A percentile compares a stretch with the other conserved stretches of the same genome.
Conservation (phyloP, 495 filamentous ascomycete genomes). For the Recurvomyces mirabilis region DNA sequence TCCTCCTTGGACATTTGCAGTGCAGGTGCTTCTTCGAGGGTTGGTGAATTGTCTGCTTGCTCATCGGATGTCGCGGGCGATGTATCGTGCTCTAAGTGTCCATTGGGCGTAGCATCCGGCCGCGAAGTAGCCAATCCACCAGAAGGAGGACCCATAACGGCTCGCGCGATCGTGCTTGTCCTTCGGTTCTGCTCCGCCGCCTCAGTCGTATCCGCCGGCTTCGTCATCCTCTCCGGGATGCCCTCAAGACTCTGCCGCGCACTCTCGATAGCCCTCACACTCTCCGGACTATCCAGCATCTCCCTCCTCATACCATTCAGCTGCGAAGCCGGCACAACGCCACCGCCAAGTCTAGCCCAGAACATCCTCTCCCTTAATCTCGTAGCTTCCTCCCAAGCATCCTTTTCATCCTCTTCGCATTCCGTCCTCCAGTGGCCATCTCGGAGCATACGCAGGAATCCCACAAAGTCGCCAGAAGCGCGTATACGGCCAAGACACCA, state of each 20-base stretch:
- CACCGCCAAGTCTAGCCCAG: constrained; percentile 82
- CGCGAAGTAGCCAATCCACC: neutral
- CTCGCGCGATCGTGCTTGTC: neutral
- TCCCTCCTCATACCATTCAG: constrained; percentile 5
- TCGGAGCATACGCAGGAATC: constrained; percentile 77
- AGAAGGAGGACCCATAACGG: neutral
- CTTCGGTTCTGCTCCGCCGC: neutral
- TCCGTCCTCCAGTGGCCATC: constrained; percentile 66
- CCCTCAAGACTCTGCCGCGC: constrained; percentile 6
- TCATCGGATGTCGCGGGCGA: neutral
- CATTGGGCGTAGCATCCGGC: neutral
- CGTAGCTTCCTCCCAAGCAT: constrained; percentile 88
- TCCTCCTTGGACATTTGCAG: too few relatives aligned
- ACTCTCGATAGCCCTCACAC: constrained; percentile 3
- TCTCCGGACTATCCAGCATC: constrained; percentile 1
- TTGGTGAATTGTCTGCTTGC: too few relatives aligned
- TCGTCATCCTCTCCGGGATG: constrained; percentile 1
- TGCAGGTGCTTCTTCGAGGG: neutral
- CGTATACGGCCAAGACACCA: constrained; percentile 79
- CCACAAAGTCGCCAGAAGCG: constrained; percentile 80
- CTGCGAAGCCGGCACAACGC: constrained; percentile 53
- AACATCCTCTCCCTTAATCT: constrained; percentile 88
- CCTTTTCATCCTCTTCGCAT: constrained; percentile 53
- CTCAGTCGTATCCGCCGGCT: neutral
- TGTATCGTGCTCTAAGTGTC: neutral